Evolutionary conservation across 2,329 filamentous ascomycete species (phyloP), one percentile per base, ranked within the genome.

Genomic region (Madurella fahalii): DNA sequence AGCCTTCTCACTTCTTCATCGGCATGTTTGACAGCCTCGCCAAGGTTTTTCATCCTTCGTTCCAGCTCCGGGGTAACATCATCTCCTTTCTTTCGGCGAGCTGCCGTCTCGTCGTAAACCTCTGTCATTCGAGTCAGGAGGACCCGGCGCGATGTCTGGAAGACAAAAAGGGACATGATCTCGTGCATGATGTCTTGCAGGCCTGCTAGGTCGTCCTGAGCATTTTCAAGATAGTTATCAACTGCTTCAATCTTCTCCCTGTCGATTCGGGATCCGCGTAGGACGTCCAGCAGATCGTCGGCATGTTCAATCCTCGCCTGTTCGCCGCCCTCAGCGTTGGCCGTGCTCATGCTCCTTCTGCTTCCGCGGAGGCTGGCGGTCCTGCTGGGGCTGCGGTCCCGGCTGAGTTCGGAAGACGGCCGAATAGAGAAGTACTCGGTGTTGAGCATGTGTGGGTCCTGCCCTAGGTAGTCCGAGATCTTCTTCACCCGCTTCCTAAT

Each of bases 241-340:
- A 96, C 80, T 0, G 87, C 86, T 58, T 93, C 86, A 55, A 95
- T 84, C 74, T 94, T 97, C 73, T 97, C 93, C 34, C 94, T 83
- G 67, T 99, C 94, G 61, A 99, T 90, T 8, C 66, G 81, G 5
- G 87, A 83, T 40, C 73, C 74, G 58, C 85, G 86, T 52, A 99
- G 71, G 2, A 82, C 80, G 18, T 71, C 73, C 74, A 95, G 79
- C 25, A 99, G 74, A 2, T 83, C 82, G 4, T 84, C 81, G 16
- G 90, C 81, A 64, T 90, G 81, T 17, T 75, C 72, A 31, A 87
- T 80, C 31, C 79, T 74, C 4, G 74, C 74, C 48, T 86, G 79
- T 46, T 86, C 82, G 53, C 82, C 81, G 1, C 78, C 73, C 16
- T 73, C 53, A 15, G 58, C 58, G 44, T 62, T 63, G 47, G 43